phyloP scores from a whole-genome alignment of 768 basidiomycete species.

The Crassisporium funariophilum region DNA sequence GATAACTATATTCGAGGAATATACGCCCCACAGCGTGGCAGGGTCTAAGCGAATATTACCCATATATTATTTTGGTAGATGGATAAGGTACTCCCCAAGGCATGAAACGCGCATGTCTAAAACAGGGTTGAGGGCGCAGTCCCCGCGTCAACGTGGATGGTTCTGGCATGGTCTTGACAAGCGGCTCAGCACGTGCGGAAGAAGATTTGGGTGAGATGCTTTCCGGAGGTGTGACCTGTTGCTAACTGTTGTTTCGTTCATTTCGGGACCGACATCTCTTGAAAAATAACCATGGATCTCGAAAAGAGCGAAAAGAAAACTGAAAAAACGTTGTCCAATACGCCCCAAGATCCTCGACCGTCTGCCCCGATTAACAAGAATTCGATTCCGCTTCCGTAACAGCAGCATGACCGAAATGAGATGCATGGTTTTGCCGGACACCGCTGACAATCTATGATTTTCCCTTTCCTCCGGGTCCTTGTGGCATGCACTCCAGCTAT shows the following conservation, averaged over 20 bases:
- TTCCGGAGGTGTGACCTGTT: slow-evolving; percentile 26
- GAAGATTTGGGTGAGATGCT: slow-evolving; percentile 18
- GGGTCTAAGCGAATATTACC: slow-evolving; percentile 16
- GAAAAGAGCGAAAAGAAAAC: slow-evolving; percentile 16
- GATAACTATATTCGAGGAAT: slow-evolving; percentile 13
- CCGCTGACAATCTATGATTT: slow-evolving; percentile 33
- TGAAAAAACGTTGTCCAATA: slow-evolving; percentile 14
- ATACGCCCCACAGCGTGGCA: slow-evolving; percentile 18
- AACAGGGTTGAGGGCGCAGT: slow-evolving; percentile 4
- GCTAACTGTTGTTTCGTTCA: slow-evolving; percentile 31
- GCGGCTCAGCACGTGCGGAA: slow-evolving; percentile 30
- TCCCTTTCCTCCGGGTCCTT: slow-evolving; percentile 27
- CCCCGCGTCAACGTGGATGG: slow-evolving; percentile 12
- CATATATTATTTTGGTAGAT: slow-evolving; percentile 8
- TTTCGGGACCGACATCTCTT: slow-evolving; percentile 34
- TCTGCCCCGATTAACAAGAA: slow-evolving; percentile 22
- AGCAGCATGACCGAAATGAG: slow-evolving; percentile 33
- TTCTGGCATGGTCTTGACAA: slow-evolving; percentile 16
- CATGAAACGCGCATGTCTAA: slow-evolving; percentile 17
- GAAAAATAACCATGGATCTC: slow-evolving; percentile 19
- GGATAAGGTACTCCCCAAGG: neutral
- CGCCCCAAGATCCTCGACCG: slow-evolving; percentile 24
- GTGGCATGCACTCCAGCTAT: slow-evolving; percentile 29
- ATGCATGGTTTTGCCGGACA: slow-evolving; percentile 32
- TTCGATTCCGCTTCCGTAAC: slow-evolving; percentile 32